Evolutionary conservation across 192 early-diverging fungal genomes (phyloP), one percentile per base, ranked within the genome.

Genomic region (Rhizophagus clarus): DNA sequence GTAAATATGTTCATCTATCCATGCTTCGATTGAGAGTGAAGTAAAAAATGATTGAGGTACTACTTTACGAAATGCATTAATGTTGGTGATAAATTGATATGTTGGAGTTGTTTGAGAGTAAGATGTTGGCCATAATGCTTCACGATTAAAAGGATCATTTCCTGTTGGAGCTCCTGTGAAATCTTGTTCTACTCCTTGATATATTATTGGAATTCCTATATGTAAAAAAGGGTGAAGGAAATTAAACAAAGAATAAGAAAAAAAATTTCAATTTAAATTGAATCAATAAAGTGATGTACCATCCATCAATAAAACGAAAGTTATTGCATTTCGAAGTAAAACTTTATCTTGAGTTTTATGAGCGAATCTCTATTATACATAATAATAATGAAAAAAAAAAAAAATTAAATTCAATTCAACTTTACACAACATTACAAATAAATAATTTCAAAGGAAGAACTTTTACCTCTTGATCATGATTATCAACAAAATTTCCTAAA

Each of bases 111-210:
- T 61, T 5, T 61, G 66, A 31, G 47, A 45, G 15, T 76, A 83
- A 3, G n/a, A n/a, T 51, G 82, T 77, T 32, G 79, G 37, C 82
- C 82, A 83, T 20, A 83, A 61, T 11, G 73, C 32, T 49, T 81
- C 82, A 32, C 82, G 79, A 61, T 80, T 80, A 3, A 31, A 73
- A 14, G 82, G 82, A 61, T 83, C 82, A 8, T 22, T 40, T 60
- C 82, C 82, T 45, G 71, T n/a, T 34, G 45, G 17, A 26, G 9
- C 9, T 31, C 82, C 82, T 7, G 2, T 71, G 73, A 80, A 83
- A 6, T 56, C 71, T 76, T 83, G 82, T 56, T 83, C 82, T 0
- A 69, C 37, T 4, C 82, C 82, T 56, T 83, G 80, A 42, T 83
- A 83, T 29, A 73, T 40, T 3, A 83, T 81, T 67, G 79, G 79